Base-by-base conservation (phyloP, 2,329 filamentous ascomycete species). In the Clonostachys solani region DNA sequence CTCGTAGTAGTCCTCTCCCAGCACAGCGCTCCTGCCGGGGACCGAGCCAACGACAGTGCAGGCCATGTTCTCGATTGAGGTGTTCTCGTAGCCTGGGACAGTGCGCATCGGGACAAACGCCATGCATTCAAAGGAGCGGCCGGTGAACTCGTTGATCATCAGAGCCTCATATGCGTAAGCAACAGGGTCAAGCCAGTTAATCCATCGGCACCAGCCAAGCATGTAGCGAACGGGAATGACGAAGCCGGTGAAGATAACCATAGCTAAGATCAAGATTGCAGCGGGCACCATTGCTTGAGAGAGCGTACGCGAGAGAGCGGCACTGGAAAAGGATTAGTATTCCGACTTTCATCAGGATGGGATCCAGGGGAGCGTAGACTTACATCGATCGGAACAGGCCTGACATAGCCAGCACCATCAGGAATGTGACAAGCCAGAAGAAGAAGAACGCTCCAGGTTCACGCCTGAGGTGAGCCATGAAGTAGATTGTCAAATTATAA, bases 141-240 rank as follows among this genome's bases (percentile, higher is more conserved):
- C 52, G 29, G 53, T 48, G 50, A 88, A 89, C 58, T 89, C 85
- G 60, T 87, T 87, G 48, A 80, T 68, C 78, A 84, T 81, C 34
- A 87, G 66, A 1, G 75, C 69, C 54, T 87, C 84, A 56, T 86
- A 88, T 1, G 73, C 81, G 52, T 87, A 87, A 1, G 75, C 77
- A n/a, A 87, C 75, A 2, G 83, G 82, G 46, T 87, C 77, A 40
- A 86, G 64, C 52, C 84, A 86, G 49, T 80, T 82, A 52, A 87
- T 83, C 84, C 84, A 88, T 33, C 80, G 69, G 42, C 79, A 79
- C 83, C 84, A 88, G 1, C 75, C 79, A 16, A 80, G 71, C 80
- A 83, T 87, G 59, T 64, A 61, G 13, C 62, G 55, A 4, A 57
- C 53, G 0, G 63, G 62, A 15, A 74, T 66, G 18, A 68, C 61